Base-by-base conservation (phyloP, 192 early-diverging fungal genomes). In the Umbelopsis isabellina region DNA sequence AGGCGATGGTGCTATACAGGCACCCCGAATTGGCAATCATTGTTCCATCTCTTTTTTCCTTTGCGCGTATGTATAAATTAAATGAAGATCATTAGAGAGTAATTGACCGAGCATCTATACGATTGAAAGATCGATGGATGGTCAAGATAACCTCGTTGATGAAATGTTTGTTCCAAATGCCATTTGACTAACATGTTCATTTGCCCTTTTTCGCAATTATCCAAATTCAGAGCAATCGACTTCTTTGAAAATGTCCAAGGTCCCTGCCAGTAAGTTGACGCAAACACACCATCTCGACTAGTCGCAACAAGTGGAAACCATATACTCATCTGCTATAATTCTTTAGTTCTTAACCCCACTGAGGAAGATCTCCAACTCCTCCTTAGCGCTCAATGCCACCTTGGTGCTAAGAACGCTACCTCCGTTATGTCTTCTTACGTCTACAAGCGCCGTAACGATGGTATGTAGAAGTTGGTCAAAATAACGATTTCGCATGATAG, bases 321-420 rank as follows among this genome's bases (percentile, higher is more conserved):
- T 16, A 33, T 55, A 35, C 55, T 35, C 8, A 61, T 46, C 65
- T 35, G 64, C 27, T 72, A 25, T 47, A 49, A 18, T 21, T 58
- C 49, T 11, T 3, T 22, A 75, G 76, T 84, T 72, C 85, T 93
- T 64, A 81, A 82, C 71, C 84, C 92, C 75, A 95, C 93, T 77
- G 92, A 97, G 79, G 87, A 94, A 84, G 96, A 97, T 80, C 91
- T 97, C 78, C 89, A 93, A 87, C 86, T 90, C 77, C 87, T 99
- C 77, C 87, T 99, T 75, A 90, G 94, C 73, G 97, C 97, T 81
- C 93, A 96, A 85, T 85, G 90, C 66, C 95, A 99, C 92, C 84
- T 99, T 83, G 97, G 97, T 72, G 91, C 94, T 85, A 95, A 97
- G 91, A 99, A 99, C 86, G 85, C 87, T 66, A 93, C 95, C 85